Base-by-base conservation (phyloP, 169 alveolate species). In the Nephromyces sp. region DNA sequence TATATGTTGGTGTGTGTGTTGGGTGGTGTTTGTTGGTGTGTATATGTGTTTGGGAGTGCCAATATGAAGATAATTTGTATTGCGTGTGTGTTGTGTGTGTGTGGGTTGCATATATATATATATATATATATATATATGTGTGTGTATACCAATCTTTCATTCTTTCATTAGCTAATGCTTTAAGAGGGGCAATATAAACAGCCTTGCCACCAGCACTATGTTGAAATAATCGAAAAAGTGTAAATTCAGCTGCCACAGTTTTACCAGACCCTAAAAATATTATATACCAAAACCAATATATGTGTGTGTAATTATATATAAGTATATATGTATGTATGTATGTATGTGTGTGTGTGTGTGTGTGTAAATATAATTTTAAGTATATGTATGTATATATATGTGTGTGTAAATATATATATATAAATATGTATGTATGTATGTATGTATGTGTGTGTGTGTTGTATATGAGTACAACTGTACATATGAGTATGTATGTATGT, bases 101-200 rank as follows among this genome's bases (percentile, higher is more conserved):
- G n/a, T n/a, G n/a, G n/a, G n/a, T n/a, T 2, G 27, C 21, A 35
- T 62, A 32, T 27, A 4, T 27, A 32, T 3, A 6, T 2, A 0
- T 0, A 0, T 53, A 43, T 4, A 4, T 4, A 4, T 52, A 15
- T 21, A 3, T 52, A 2, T 30, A 69, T 92, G 97, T 51, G 66
- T 68, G 66, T 84, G 84, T 73, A 87, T 57, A 43, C 91, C 95
- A 65, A 74, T 86, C 83, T 86, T 53, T 80, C 86, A 67, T 85
- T 83, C 78, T 89, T 83, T 89, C 94, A 91, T 75, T 75, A 0
- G 96, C 99, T 21, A 96, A 88, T 5, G 99, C 99, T 84, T 98
- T 98, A 82, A 98, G 87, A 1, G 99, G 99, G 4, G 99, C 99
- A 31, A 98, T 92, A 85, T 96, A 97, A 53, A 97, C 93, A 43